These are phyloP conservation scores for Kokia cookei DNA, from an alignment of 441 rosid species.

Conservation along the genomic window DNA sequence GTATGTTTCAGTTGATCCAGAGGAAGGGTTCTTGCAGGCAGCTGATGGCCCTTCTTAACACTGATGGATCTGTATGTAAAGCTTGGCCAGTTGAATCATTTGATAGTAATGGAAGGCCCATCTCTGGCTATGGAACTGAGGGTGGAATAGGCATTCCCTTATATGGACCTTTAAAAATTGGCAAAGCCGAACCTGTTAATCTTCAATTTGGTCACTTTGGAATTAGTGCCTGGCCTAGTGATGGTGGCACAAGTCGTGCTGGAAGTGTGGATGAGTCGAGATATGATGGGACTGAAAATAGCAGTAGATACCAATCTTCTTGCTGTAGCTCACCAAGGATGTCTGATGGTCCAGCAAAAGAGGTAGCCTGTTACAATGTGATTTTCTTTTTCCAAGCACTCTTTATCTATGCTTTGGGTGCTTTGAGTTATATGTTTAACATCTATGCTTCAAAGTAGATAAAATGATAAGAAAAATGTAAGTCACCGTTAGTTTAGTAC, in stretches of 20 bases:
- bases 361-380: constrained; percentile 37
- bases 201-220: constrained; percentile 94
- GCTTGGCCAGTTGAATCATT: constrained; percentile 83
- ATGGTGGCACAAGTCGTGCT: constrained; percentile 87
- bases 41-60: constrained; percentile 93
- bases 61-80: constrained; percentile 85
- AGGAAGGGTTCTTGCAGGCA: constrained; percentile 92
- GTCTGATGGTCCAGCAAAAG: constrained; percentile 82
- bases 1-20: constrained; percentile 92
- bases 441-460: not conserved
- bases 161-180: constrained; percentile 75
- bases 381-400: not conserved
- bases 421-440: not conserved
- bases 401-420: not conserved
- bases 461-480: not conserved
- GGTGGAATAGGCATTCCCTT: constrained; percentile 56
- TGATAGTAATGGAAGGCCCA: constrained; percentile 46
- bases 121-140: constrained; percentile 31
- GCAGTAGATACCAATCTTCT: constrained; percentile 77
- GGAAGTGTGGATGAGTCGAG: constrained; percentile 80
- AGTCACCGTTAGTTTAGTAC: not conserved
- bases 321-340: constrained; percentile 94
- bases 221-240: constrained; percentile 97
- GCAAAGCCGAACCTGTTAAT: constrained; percentile 87
- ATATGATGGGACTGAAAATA: constrained; percentile 70